phyloP scores from a whole-genome alignment of 2,329 filamentous ascomycete species.

The Fusarium illudens region DNA sequence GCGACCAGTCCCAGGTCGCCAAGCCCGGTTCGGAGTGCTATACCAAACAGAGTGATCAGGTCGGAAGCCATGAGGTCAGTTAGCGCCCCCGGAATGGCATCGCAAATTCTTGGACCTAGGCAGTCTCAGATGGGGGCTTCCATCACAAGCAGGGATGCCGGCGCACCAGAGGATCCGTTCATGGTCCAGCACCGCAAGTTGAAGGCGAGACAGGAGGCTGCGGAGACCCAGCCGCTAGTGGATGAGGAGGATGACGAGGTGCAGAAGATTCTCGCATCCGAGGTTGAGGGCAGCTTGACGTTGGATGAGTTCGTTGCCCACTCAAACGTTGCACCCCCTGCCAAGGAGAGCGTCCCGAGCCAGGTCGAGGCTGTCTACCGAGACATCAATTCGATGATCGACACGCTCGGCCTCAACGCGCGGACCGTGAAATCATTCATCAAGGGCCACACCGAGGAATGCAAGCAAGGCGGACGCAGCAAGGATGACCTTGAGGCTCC shows the following conservation, averaged over 20 bases:
- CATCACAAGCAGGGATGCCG: slow-evolving; percentile 50
- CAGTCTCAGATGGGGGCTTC: slow-evolving; percentile 50
- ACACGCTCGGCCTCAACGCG: slow-evolving; percentile 86
- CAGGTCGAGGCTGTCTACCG: slow-evolving; percentile 75
- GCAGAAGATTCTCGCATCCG: slow-evolving; percentile 67
- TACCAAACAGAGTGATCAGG: slow-evolving; percentile 59
- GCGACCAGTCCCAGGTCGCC: slow-evolving; percentile 74
- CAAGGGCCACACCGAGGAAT: slow-evolving; percentile 69
- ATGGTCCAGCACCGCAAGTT: slow-evolving; percentile 60
- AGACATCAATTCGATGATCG: slow-evolving; percentile 93
- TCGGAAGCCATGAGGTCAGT: slow-evolving; percentile 65
- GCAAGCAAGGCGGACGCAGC: slow-evolving; percentile 62
- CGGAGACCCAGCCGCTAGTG: slow-evolving; percentile 64
- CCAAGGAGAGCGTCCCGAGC: slow-evolving; percentile 65
- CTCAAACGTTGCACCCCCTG: slow-evolving; percentile 61
- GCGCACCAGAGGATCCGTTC: slow-evolving; percentile 55
- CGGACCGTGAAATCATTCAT: slow-evolving; percentile 72
- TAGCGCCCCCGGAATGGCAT: slow-evolving; percentile 67
- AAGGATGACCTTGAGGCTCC: slow-evolving; percentile 74
- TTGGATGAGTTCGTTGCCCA: slow-evolving; percentile 75
- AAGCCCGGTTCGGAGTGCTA: slow-evolving; percentile 70
- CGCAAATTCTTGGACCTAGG: slow-evolving; percentile 59
- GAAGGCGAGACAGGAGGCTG: slow-evolving; percentile 64
- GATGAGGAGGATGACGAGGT: slow-evolving; percentile 77
- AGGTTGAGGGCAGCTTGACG: slow-evolving; percentile 67